These are phyloP conservation scores for Ophiorrhiza pumila DNA, from an alignment of 257 asterid species.

Conservation along the genomic window DNA sequence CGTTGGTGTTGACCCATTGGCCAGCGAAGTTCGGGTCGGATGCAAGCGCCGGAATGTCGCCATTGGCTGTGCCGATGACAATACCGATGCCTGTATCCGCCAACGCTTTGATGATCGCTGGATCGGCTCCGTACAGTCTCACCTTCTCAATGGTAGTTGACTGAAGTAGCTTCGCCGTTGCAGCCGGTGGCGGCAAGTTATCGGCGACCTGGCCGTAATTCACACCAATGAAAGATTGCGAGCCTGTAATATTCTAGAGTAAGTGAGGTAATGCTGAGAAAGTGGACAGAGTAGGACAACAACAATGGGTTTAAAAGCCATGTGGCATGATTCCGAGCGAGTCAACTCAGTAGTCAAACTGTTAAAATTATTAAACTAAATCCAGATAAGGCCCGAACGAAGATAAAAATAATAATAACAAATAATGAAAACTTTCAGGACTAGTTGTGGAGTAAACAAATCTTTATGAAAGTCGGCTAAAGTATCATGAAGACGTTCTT, in stretches of 20 bases:
- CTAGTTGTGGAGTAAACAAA: background rate
- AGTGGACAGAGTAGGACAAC: too few relatives aligned
- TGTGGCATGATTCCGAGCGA: background rate
- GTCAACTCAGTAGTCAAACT: conserved; percentile 12
- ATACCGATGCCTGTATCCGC: conserved; percentile 79
- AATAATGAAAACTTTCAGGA: too few relatives aligned
- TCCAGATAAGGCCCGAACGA: background rate
- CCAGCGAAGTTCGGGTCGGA: conserved; percentile 88
- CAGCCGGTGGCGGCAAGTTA: conserved; percentile 83
- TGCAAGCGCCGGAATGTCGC: conserved; percentile 84
- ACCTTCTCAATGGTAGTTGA: conserved; percentile 83
- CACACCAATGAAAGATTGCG: conserved; percentile 80
- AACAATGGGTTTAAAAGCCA: too few relatives aligned
- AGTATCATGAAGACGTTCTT: background rate
- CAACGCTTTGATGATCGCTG: conserved; percentile 67
- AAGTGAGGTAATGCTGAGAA: background rate
- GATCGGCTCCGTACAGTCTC: conserved; percentile 89
- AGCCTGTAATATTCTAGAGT: conserved; percentile 30
- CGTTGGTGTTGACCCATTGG: conserved; percentile 72
- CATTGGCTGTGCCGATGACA: conserved; percentile 91
- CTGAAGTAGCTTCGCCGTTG: conserved; percentile 72
- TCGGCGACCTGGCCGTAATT: conserved; percentile 90
- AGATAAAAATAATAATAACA: too few relatives aligned
- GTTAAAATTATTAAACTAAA: background rate
- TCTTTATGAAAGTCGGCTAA: conserved; percentile 4